A percentile compares a stretch with the other conserved stretches of the same genome.
Conservation (phyloP, 2,329 filamentous ascomycete species). For the Pseudogymnoascus sp. region DNA sequence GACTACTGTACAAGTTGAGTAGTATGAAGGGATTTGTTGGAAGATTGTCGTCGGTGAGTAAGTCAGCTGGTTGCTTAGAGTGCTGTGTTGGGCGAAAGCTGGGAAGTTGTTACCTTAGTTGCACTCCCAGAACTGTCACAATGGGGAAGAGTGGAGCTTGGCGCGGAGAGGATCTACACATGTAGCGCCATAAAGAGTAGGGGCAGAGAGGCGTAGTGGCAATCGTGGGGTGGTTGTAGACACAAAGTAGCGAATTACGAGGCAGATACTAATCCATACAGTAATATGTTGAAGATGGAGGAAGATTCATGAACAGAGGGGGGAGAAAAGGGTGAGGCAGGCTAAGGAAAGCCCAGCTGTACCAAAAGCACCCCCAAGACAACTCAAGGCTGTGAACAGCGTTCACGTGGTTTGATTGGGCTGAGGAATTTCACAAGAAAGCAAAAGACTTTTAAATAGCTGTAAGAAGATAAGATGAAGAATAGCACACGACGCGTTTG, state of each 20-base stretch:
- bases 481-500: background rate
- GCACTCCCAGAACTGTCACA: background rate
- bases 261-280: conserved; percentile 4
- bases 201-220: background rate
- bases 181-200: background rate
- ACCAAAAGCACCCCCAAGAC: background rate
- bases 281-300: background rate
- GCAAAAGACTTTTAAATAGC: background rate
- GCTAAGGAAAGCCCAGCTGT: background rate
- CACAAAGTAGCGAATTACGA: background rate
- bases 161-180: background rate
- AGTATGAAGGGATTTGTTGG: background rate
- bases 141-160: conserved; percentile 2
- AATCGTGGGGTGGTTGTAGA: background rate
- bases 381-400: background rate
- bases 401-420: conserved; percentile 6
- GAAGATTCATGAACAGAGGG: background rate
- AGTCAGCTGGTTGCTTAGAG: background rate
- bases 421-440: background rate
- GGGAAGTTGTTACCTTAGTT: conserved; percentile 1
- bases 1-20: background rate
- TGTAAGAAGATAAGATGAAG: background rate
- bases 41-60: conserved; percentile 1
- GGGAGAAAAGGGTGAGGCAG: background rate
- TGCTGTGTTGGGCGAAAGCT: background rate